Evolutionary conservation across 73 alveolate species (phyloP), one percentile per base, ranked within the genome.

Genomic region (Paramecium biaurelia): DNA sequence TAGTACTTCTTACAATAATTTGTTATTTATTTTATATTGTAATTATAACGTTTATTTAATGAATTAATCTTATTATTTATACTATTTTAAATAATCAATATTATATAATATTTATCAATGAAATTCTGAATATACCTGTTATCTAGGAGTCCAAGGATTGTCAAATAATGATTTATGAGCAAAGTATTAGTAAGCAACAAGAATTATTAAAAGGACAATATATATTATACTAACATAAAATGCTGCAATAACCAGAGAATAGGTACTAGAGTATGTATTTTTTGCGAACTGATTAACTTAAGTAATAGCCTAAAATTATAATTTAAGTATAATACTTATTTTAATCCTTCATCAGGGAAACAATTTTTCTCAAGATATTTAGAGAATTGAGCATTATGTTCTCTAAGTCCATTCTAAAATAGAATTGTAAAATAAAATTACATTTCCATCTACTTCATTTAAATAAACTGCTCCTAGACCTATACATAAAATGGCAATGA

Each of bases 401-500:
- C 86, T 72, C 26, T 72, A 5, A 72, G 86, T 10, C 86, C 86
- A 34, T 72, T 63, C 84, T 63, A 63, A 30, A 14, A 63, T 26
- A 26, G 12, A 4, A 53, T n/a, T 18, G 2, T 12, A 23, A n/a
- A n/a, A 30, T 30, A 63, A 14, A 11, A 63, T 26, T 63, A 63
- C 86, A 28, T 32, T 37, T 35, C 86, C 86, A 72, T 72, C 86
- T 72, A 72, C 86, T 35, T 72, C 86, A 4, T 26, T 34, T n/a
- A 72, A 20, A 72, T 72, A 72, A 72, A 72, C 58, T 8, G 58
- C 56, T 34, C 86, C 86, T 18, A 72, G 11, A 0, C 23, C 86
- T 1, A 72, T 35, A 14, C 86, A 72, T 11, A 72, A 37, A 5
- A 72, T 11, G 32, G 58, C 86, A 4, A 72, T 20, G 15, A 72